Base-by-base conservation (phyloP, 1,284 basidiomycete genomes). In the Trichosporon sp. region DNA sequence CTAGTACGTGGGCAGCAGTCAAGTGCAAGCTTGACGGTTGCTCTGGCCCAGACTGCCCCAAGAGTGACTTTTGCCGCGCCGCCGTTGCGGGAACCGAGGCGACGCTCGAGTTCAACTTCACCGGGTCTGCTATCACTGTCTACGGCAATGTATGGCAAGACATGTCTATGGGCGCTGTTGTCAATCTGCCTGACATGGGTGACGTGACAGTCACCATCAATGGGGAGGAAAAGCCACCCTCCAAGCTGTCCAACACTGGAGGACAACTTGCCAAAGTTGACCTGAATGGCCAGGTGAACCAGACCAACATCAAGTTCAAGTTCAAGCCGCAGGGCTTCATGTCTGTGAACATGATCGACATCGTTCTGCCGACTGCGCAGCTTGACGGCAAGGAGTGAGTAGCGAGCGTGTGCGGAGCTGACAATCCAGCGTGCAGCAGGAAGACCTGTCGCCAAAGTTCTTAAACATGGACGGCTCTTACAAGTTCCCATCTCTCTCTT, bases 51-150 rank as follows among this genome's bases (percentile, higher is more conserved):
- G 51, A 54, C 51, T 63, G 59, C 32, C 59, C 59, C 4, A 19
- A 32, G 59, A n/a, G 31, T 16, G 32, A 35, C 5, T 35, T 35
- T 14, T 63, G 59, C 59, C 59, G 59, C 16, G 59, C 59, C 1
- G 31, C 59, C 59, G 11, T 35, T 5, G 32, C 59, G 3, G 59
- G 32, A 11, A 63, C 8, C 32, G 59, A 35, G 59, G 16, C 21
- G 14, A 63, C 31, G 6, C 31, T 63, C 59, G 32, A 63, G 31
- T 63, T 63, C 59, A 63, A 63, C 59, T 63, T 63, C 32, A 63
- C 59, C 31, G 59, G 59, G 4, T 63, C 59, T 1, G 31, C 59
- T 4, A 35, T 63, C 59, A 63, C 59, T 6, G 35, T 63, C 14
- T 63, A 63, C 32, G 59, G 59, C 32, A 63, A 63, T n/a, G 16